phyloP scores from a whole-genome alignment of 331 rosid genomes.

The Dryas integrifolia region DNA sequence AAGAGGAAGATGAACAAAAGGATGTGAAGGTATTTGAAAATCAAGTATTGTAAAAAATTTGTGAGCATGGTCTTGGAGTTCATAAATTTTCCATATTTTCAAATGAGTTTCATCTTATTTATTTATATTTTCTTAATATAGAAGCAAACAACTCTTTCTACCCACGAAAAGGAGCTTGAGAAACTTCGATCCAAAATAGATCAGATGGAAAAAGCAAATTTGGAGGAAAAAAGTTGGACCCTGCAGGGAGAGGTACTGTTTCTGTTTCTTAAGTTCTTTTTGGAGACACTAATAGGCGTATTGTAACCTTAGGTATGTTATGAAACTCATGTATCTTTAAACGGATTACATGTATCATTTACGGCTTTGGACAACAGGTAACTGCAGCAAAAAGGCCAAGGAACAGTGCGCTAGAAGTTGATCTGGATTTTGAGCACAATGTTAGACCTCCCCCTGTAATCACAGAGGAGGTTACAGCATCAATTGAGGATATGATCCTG shows the following conservation, averaged over 20 bases:
- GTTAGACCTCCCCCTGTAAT: conserved; percentile 82
- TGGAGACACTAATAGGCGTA: background rate
- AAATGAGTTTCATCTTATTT: conserved; percentile 3
- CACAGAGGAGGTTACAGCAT: conserved; percentile 80
- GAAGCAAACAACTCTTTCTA: conserved; percentile 54
- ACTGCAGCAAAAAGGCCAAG: conserved; percentile 79
- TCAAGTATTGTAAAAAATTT: conserved; percentile 25
- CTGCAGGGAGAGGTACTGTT: conserved; percentile 88
- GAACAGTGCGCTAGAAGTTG: conserved; percentile 85
- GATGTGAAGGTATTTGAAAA: conserved; percentile 28
- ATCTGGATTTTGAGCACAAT: conserved; percentile 87
- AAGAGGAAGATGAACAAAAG: conserved; percentile 6
- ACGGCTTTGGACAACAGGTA: conserved; percentile 48
- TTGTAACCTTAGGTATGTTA: background rate
- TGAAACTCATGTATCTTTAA: conserved; percentile 7
- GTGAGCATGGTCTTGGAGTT: background rate
- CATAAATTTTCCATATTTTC: background rate
- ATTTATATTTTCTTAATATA: conserved; percentile 6
- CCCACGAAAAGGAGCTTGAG: conserved; percentile 60
- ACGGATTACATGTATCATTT: conserved; percentile 13
- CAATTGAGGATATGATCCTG: conserved; percentile 74
- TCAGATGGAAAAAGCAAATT: conserved; percentile 68
- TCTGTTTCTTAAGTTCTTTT: conserved; percentile 10
- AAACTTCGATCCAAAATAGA: conserved; percentile 60
- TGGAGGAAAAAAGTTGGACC: conserved; percentile 82